Base-by-base conservation (phyloP, 805 yeast genomes). In the Saturnispora sekii region DNA sequence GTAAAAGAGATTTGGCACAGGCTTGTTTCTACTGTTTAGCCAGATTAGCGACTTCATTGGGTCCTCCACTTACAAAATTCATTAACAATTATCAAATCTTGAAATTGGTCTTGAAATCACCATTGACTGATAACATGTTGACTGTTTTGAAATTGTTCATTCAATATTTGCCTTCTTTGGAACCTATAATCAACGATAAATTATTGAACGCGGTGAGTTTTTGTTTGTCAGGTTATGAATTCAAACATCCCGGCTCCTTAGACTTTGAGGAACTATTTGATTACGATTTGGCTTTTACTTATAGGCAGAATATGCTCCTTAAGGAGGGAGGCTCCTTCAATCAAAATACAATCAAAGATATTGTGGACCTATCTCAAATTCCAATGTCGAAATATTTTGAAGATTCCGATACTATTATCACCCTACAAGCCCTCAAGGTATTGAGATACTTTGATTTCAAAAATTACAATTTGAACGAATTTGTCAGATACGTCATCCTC, bases 51-150 rank as follows among this genome's bases (percentile, higher is more conserved):
- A 73, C 74, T 21, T 90, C 97, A 0, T 86, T 90, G 12, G 97
- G 97, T 0, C 94, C 96, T 10, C 95, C 96, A 0, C 68, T 90
- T 45, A 85, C 96, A 0, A 93, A 90, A 57, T 88, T 86, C 59
- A 66, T 93, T 45, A 89, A 87, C 51, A 74, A 81, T 49, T 95
- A 86, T 55, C 65, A 62, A 41, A 72, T 90, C 17, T 65, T 90
- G 42, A 89, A 83, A 52, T 70, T 84, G 63, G 74, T 90, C 65
- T 72, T 90, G 53, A 74, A 81, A 40, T 87, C 96, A 49, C 84
- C 96, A 0, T 71, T 90, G 43, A 82, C 87, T n/a, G 81, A 78
- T 51, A 81, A 84, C 50, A 79, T 90, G 79, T 81, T 86, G 56
- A 78, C 79, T 48, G 83, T 93, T 11, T 60, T 90, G 30, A 72